These are phyloP conservation scores for Nemania sp. DNA, from an alignment of 2,329 filamentous ascomycete genomes.

Conservation along the genomic window DNA sequence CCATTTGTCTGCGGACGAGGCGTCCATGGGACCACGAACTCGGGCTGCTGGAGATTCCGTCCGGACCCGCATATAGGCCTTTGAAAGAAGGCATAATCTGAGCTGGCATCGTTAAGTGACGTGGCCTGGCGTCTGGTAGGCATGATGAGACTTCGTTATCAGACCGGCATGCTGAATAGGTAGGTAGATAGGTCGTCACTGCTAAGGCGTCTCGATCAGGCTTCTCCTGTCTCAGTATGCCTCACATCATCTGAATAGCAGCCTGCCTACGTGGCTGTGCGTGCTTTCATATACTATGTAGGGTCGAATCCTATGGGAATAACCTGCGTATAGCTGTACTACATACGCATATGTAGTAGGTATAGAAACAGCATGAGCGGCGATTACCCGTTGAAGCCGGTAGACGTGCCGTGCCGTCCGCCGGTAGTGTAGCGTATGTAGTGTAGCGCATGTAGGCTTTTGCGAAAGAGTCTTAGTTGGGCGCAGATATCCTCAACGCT, in stretches of 20 bases:
- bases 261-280: background rate
- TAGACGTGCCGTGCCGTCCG: constrained; percentile 30
- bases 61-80: background rate
- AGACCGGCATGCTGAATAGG: background rate
- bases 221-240: constrained; percentile 5
- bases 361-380: background rate
- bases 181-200: background rate
- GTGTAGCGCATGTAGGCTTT: background rate
- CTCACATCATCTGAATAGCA: background rate
- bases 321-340: background rate
- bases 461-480: background rate
- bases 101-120: constrained; percentile 1
- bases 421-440: background rate
- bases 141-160: background rate
- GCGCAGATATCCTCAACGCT: constrained; percentile 3
- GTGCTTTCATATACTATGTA: background rate
- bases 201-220: background rate
- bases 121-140: background rate
- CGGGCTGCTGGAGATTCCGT: background rate
- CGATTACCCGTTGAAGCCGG: constrained; percentile 12
- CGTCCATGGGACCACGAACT: constrained; percentile 11
- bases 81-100: background rate
- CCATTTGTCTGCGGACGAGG: constrained; percentile 15
- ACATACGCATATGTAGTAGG: background rate
- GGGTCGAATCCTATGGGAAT: background rate